phyloP scores from a whole-genome alignment of 2,329 filamentous ascomycete species.

The Pestalotiopsis sp. region DNA sequence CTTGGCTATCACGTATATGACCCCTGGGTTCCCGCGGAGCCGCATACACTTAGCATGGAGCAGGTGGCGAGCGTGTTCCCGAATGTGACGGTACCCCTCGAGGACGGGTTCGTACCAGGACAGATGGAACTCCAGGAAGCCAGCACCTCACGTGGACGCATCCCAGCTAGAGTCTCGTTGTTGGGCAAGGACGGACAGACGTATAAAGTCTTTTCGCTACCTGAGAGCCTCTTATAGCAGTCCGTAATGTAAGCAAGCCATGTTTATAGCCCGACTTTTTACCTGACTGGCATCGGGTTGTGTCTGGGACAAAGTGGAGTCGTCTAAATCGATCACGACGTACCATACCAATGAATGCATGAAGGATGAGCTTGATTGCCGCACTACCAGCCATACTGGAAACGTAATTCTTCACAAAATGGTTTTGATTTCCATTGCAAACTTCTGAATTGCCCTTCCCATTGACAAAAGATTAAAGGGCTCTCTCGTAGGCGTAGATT shows the following conservation, averaged over 20 bases:
- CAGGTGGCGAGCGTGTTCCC: constrained; percentile 28
- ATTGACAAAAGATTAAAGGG: not conserved
- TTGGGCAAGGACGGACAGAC: constrained; percentile 47
- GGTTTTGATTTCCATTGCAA: too few relatives aligned
- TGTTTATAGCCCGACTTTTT: not conserved
- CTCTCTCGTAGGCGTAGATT: not conserved
- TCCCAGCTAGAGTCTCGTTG: constrained; percentile 52
- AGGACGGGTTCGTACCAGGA: constrained; percentile 38
- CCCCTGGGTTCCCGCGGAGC: constrained; percentile 15
- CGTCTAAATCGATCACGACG: too few relatives aligned
- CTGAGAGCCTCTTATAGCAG: constrained; percentile 23
- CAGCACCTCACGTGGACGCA: constrained; percentile 42
- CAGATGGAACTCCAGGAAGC: constrained; percentile 53
- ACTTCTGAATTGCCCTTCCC: too few relatives aligned
- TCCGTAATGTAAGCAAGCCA: not conserved
- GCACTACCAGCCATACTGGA: not conserved
- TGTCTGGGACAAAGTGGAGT: not conserved
- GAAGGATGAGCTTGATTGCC: too few relatives aligned
- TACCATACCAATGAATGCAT: too few relatives aligned
- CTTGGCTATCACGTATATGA: constrained; percentile 38
- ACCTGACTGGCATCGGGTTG: not conserved
- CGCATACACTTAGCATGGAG: constrained; percentile 29
- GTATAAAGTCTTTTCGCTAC: constrained; percentile 49
- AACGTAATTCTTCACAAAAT: too few relatives aligned
- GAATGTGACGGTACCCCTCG: constrained; percentile 26